Evolutionary conservation across 805 yeast genomes (phyloP), one percentile per base, ranked within the genome.

Genomic region (Vanderwaltozyma polyspora): DNA sequence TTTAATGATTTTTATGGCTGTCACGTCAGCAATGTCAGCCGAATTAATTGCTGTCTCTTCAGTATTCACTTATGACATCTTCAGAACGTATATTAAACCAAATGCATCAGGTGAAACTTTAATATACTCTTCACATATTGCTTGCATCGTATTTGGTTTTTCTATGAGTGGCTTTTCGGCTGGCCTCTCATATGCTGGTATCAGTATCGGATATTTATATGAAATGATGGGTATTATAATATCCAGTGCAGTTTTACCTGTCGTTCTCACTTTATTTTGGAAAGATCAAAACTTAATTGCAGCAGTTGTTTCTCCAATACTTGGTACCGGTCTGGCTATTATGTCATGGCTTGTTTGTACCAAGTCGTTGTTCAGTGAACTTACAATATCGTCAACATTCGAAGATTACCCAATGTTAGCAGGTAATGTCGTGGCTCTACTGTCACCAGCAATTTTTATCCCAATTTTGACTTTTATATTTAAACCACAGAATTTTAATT

Each of bases 1-100:
- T 42, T 56, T 86, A 23, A 61, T 86, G 66, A 72, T 85, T 9
- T 86, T 86, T 59, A 81, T 84, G 87, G 94, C 95, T 18, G 89
- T 81, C 28, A 86, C 95, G 0, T 80, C 93, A 31, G 94, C 95
- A 18, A 74, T 83, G 71, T 81, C 94, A 22, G 89, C 95, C 25
- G 95, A 86, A 59, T 71, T 86, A 49, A 82, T 86, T 52, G 80
- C 95, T 2, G 87, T 83, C 14, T 80, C 94, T 3, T 79, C 94
- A 2, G 74, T 86, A 40, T 72, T 76, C 64, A 81, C 94, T 29
- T 86, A 83, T 48, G 95, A 86, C 60, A 67, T 86, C 41, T 86
- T 79, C 72, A 74, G 83, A 60, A 70, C 76, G 18, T 85, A 86
- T 60, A 62, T 85, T 49, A 74, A 83, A 51, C 93, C 94, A 31